Conservation (phyloP, 805 yeast genomes). For the Saccharomyces jurei region DNA sequence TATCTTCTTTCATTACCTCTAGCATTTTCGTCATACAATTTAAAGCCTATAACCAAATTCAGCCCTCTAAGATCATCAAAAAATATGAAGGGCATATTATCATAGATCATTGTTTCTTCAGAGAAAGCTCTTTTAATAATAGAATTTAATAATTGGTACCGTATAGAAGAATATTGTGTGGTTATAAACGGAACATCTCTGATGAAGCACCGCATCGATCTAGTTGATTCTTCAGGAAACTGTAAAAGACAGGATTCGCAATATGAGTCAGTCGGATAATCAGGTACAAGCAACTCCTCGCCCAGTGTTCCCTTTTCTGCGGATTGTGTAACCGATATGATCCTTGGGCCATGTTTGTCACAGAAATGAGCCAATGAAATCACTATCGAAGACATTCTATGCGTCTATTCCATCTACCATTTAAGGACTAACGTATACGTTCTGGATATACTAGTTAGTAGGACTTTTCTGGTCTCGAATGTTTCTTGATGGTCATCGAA, state of each 20-base stretch:
- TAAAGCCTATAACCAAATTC: slow-evolving; percentile 52
- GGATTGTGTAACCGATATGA: slow-evolving; percentile 55
- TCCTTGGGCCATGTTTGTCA: slow-evolving; percentile 69
- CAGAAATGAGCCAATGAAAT: slow-evolving; percentile 62
- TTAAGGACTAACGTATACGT: background rate
- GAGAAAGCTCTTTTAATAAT: slow-evolving; percentile 57
- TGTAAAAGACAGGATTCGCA: slow-evolving; percentile 56
- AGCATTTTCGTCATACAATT: slow-evolving; percentile 55
- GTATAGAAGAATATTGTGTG: slow-evolving; percentile 51
- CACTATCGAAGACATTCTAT: slow-evolving; percentile 14
- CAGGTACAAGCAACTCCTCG: slow-evolving; percentile 30
- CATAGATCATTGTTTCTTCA: slow-evolving; percentile 56
- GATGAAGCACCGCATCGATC: slow-evolving; percentile 30
- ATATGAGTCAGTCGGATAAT: slow-evolving; percentile 38
- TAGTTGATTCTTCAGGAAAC: slow-evolving; percentile 35
- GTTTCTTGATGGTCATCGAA: background rate
- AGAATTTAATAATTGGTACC: slow-evolving; percentile 49
- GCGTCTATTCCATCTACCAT: background rate
- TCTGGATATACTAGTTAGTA: background rate
- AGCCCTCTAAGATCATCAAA: slow-evolving; percentile 58
- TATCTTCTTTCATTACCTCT: slow-evolving; percentile 70
- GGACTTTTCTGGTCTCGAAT: background rate
- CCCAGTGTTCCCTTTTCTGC: slow-evolving; percentile 14
- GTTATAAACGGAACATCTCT: slow-evolving; percentile 35
- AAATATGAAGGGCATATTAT: slow-evolving; percentile 51